Evolutionary conservation across 2,329 filamentous ascomycete genomes (phyloP), one percentile per base, ranked within the genome.

Genomic region (Zymoseptoria passerinii): DNA sequence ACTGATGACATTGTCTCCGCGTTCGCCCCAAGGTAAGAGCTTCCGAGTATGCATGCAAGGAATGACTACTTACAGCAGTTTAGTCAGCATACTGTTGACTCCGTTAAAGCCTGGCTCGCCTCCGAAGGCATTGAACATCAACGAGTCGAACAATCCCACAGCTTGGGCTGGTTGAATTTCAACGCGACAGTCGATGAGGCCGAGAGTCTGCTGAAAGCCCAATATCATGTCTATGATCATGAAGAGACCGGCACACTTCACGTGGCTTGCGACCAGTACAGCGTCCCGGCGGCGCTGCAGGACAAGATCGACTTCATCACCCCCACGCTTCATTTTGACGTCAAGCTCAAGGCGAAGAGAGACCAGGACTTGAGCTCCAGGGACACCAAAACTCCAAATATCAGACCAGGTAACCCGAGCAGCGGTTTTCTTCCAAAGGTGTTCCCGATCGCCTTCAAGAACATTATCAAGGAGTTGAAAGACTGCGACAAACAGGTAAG

Each of bases 131-230:
- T 86, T 50, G 66, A 74, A 18, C 67, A 69, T 2, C 72, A 73
- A 2, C 75, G 80, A 4, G 74, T 85, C 50, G 72, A 71, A 48
- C 76, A 81, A 50, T 81, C 81, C 0, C 73, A 75, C 49, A 78
- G 78, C 28, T 76, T 78, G 55, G 78, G 77, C 53, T 84, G 81
- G 80, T 83, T 84, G 19, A 72, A 75, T 9, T 83, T 84, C 66
- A 76, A 82, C 57, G 80, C 80, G 8, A 80, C 80, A 5, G 78
- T 79, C 2, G 71, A 75, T 40, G 79, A 85, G 66, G 76, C 79
- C 5, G 81, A 84, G 68, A 68, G 70, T 19, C 73, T 84, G 18
- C 74, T 84, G 52, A 75, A 77, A 63, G 78, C 81, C 6, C 72
- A 80, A 58, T 83, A 81, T 64, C 76, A 82, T 62, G 68, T 79